Base-by-base conservation (phyloP, 148 eudicot species). In the Tetragonia tetragonoides region DNA sequence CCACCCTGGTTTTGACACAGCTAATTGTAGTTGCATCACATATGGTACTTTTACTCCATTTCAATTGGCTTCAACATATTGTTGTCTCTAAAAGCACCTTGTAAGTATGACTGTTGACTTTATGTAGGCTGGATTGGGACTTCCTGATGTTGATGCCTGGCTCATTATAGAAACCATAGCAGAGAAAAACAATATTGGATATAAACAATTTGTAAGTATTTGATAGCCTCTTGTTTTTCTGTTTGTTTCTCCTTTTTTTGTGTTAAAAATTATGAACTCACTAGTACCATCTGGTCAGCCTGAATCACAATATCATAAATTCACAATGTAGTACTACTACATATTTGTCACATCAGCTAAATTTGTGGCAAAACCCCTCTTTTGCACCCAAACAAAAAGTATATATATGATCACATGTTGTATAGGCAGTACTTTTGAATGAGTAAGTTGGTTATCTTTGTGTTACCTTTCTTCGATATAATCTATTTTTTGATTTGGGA, bases 91-190 rank as follows among this genome's bases (percentile, higher is more conserved):
- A 64, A 61, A 68, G 38, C 24, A 12, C 20, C 42, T 61, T 18
- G 39, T 61, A 46, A 46, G 18, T 68, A 53, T 83, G 69, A 66
- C 57, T 75, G 34, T 40, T 74, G 59, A 60, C 76, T 69, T 67
- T 67, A 37, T 82, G 83, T 73, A 95, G 99, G 99, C 98, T 87
- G 99, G 97, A 77, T 85, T 96, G 80, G 99, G 98, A 79, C 90
- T 95, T 89, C 86, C 93, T 71, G 99, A 95, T 74, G 87, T 85
- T 76, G 93, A 93, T 89, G 88, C 97, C 28, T 95, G 99, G 99
- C 86, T 78, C 73, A 90, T 88, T 77, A 90, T 96, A 84, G 99
- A 96, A 87, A 89, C 93, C 79, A 89, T 96, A 78, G 99, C 99
- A 6, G 97, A 95, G 83, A 96, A 91, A 85, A 90, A 96, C 85